Percentiles rank a stretch among this genome's conserved stretches.
Evolutionary conservation across 352 stramenopile genomes (phyloP).

Genomic region (Thalassiosira mediterranea): DNA sequence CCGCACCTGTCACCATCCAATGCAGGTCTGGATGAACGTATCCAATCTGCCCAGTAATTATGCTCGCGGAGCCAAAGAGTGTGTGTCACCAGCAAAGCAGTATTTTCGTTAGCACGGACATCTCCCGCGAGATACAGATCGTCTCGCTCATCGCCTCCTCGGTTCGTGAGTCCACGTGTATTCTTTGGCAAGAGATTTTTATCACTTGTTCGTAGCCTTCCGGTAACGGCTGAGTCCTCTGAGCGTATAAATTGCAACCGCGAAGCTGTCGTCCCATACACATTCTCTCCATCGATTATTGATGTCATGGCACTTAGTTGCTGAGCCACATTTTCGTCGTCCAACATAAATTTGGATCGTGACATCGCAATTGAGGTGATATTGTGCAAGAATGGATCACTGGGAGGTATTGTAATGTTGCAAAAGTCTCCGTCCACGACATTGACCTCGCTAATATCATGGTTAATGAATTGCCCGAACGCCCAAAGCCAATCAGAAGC

Average conservation of each 20-base stretch:
- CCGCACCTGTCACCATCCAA: conserved; percentile 21
- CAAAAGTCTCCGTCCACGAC: neutral
- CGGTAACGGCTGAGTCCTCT: conserved; percentile 22
- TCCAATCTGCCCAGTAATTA: conserved; percentile 40
- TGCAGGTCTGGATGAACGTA: neutral
- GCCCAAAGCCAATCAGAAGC: conserved; percentile 36
- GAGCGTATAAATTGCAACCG: conserved; percentile 22
- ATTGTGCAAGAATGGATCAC: conserved; percentile 10
- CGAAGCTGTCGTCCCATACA: conserved; percentile 27
- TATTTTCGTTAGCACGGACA: conserved; percentile 45
- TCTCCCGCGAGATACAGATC: conserved; percentile 42
- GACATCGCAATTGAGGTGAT: conserved; percentile 9
- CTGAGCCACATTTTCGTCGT: conserved; percentile 21
- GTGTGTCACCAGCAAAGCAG: conserved; percentile 24
- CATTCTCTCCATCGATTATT: conserved; percentile 27
- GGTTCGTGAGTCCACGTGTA: conserved; percentile 19
- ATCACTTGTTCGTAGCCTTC: neutral
- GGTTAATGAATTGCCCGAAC: conserved; percentile 44
- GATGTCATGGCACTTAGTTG: conserved; percentile 31
- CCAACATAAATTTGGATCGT: conserved; percentile 4
- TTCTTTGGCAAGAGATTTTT: conserved; percentile 24
- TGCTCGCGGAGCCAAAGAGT: conserved; percentile 47
- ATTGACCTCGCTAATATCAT: conserved; percentile 28
- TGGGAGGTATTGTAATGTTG: neutral
- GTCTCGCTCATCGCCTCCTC: conserved; percentile 2